phyloP scores from a whole-genome alignment of 2,329 filamentous ascomycete species.

The Seiridium cupressi region DNA sequence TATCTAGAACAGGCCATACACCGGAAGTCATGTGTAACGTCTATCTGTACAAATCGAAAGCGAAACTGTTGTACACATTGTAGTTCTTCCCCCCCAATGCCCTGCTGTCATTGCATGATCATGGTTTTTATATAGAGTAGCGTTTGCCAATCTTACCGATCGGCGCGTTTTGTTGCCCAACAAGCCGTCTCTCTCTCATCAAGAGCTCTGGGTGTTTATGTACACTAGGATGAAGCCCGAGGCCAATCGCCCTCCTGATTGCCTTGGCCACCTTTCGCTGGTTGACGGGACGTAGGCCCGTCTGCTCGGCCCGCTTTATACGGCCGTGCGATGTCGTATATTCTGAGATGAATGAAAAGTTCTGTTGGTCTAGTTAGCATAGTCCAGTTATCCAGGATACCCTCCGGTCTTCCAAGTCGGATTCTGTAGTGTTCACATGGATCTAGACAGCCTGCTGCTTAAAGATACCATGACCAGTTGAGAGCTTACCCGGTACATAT shows the following conservation, averaged over 20 bases:
- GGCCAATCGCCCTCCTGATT: constrained; percentile 80
- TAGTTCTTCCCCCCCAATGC: constrained; percentile 9
- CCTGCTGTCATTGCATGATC: neutral
- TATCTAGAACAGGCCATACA: constrained; percentile 18
- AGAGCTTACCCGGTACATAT: constrained; percentile 75
- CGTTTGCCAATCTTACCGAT: constrained; percentile 9
- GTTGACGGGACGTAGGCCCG: constrained; percentile 82
- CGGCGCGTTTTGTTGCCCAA: neutral
- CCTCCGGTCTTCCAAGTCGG: neutral
- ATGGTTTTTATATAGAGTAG: constrained; percentile 7
- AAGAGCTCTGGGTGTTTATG: constrained; percentile 86
- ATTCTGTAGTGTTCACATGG: neutral
- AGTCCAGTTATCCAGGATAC: too few relatives aligned
- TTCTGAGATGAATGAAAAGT: constrained; percentile 88
- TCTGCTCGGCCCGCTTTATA: constrained; percentile 74
- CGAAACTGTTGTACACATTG: constrained; percentile 34
- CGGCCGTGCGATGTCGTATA: constrained; percentile 83
- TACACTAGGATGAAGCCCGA: constrained; percentile 89
- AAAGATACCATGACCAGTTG: too few relatives aligned
- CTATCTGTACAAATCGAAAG: constrained; percentile 30
- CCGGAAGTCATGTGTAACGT: constrained; percentile 3
- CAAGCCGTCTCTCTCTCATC: neutral
- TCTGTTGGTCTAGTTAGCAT: constrained; percentile 49
- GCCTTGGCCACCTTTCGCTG: constrained; percentile 93
- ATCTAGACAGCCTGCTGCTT: too few relatives aligned